Conservation (phyloP, 192 early-diverging fungal genomes). For the Coemansia sp. region DNA sequence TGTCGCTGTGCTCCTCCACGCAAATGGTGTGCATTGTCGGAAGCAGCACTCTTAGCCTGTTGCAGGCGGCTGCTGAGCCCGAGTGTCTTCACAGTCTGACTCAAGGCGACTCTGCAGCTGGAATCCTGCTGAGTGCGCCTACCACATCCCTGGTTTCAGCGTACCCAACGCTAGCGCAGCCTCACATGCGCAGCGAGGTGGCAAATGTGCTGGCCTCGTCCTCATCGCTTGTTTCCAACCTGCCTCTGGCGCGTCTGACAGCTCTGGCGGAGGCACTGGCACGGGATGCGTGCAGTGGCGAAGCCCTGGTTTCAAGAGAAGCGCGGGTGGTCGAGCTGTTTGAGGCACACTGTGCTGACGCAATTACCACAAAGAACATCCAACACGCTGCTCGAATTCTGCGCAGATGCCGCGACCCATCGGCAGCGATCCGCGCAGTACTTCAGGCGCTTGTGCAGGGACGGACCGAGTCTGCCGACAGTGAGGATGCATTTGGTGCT, state of each 20-base stretch:
- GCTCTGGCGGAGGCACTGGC: conserved; percentile 27
- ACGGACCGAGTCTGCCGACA: neutral
- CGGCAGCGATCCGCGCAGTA: conserved; percentile 14
- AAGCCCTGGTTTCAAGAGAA: conserved; percentile 39
- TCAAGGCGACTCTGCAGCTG: conserved; percentile 15
- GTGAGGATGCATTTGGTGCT: conserved; percentile 10
- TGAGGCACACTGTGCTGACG: conserved; percentile 20
- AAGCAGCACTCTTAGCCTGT: conserved; percentile 10
- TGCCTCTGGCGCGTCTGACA: conserved; percentile 10
- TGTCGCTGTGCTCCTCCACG: conserved; percentile 26
- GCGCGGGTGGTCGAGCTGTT: conserved; percentile 40
- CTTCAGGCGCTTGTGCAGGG: conserved; percentile 25
- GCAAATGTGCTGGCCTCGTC: conserved; percentile 25
- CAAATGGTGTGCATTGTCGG: conserved; percentile 29
- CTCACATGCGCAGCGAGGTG: conserved; percentile 22
- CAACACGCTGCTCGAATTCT: conserved; percentile 16
- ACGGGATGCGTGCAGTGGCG: conserved; percentile 27
- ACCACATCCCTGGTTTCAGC: neutral
- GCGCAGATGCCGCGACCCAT: conserved; percentile 15
- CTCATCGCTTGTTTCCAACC: conserved; percentile 7
- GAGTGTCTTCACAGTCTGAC: conserved; percentile 39
- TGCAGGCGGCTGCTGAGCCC: conserved; percentile 24
- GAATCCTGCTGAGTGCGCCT: conserved; percentile 33
- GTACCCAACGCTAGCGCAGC: conserved; percentile 27
- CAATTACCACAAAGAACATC: conserved; percentile 10